Evolutionary conservation across 495 filamentous ascomycete species (phyloP).

Genomic region (Hypoxylon rickii): DNA sequence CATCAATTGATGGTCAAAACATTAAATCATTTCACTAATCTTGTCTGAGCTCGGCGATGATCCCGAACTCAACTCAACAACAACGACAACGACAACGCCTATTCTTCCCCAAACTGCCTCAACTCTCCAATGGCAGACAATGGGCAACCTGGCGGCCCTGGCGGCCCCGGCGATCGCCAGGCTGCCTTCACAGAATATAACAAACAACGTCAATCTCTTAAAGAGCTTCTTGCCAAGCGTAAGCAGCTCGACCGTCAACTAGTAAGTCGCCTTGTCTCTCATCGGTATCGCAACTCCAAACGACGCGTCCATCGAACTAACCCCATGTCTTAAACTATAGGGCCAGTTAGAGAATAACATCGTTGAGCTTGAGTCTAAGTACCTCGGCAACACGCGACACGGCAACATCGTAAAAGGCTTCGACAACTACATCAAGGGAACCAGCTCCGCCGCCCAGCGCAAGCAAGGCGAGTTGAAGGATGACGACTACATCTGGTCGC

Average conservation of each 20-base stretch:
- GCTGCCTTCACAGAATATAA: conserved; percentile 55
- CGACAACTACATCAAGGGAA: conserved; percentile 94
- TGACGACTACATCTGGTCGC: conserved; percentile 60
- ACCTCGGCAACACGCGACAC: conserved; percentile 85
- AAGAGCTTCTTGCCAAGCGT: conserved; percentile 51
- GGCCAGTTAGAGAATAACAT: conserved; percentile 74
- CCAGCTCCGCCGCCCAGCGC: conserved; percentile 50
- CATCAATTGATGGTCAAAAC: too few species aligned
- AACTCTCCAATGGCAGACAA: conserved; percentile 58
- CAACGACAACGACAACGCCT: not conserved
- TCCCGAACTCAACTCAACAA: too few species aligned
- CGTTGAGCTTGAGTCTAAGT: conserved; percentile 78
- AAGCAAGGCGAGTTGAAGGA: conserved; percentile 57
- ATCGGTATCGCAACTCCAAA: too few species aligned
- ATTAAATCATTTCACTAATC: too few species aligned
- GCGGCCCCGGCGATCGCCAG: conserved; percentile 37
- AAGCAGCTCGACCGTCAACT: conserved; percentile 51
- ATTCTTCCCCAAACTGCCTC: not conserved
- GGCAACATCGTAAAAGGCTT: conserved; percentile 98
- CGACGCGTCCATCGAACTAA: not conserved
- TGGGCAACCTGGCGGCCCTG: conserved; percentile 43
- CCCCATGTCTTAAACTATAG: conserved; percentile 30
- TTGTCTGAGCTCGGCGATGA: too few species aligned
- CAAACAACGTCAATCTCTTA: conserved; percentile 53
- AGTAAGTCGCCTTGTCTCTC: conserved; percentile 38